A percentile compares a stretch with the other conserved stretches of the same genome.
Conservation (phyloP, 768 basidiomycete species). For the Kwoniella newhampshirensis region DNA sequence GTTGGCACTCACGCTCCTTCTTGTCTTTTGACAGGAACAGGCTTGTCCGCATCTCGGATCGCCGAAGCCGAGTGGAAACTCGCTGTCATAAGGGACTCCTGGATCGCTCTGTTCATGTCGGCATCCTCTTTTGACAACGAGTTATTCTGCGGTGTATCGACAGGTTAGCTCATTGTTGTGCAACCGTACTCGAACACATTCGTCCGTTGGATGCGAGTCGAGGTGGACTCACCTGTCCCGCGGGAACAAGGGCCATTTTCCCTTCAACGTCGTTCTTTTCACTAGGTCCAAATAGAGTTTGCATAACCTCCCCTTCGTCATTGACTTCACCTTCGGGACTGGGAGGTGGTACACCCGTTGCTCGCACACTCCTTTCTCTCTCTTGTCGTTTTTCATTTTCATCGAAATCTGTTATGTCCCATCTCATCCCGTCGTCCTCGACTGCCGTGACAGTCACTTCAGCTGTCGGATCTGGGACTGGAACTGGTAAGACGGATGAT, state of each 20-base stretch:
- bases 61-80: conserved; percentile 45
- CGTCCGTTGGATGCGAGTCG: no score
- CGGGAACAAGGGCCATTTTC: conserved; percentile 29
- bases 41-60: conserved; percentile 23
- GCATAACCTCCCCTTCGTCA: conserved; percentile 12
- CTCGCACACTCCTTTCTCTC: conserved; percentile 38
- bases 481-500: not conserved
- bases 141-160: not conserved
- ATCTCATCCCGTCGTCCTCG: no score
- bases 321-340: conserved; percentile 24
- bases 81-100: conserved; percentile 50
- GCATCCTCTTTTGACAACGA: conserved; percentile 35
- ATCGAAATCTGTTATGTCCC: not conserved
- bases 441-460: no score
- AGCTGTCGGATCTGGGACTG: no score
- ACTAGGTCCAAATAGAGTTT: conserved; percentile 39
- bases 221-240: conserved; percentile 20
- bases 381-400: conserved; percentile 17
- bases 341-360: conserved; percentile 39
- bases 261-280: conserved; percentile 38
- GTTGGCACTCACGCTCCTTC: conserved; percentile 38
- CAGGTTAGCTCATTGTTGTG: not conserved
- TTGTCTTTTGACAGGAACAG: conserved; percentile 12
- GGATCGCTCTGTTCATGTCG: conserved; percentile 45
- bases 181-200: not conserved